Evolutionary conservation across 2,329 filamentous ascomycete genomes (phyloP).

Genomic region (Aspergillus aculeatinus): DNA sequence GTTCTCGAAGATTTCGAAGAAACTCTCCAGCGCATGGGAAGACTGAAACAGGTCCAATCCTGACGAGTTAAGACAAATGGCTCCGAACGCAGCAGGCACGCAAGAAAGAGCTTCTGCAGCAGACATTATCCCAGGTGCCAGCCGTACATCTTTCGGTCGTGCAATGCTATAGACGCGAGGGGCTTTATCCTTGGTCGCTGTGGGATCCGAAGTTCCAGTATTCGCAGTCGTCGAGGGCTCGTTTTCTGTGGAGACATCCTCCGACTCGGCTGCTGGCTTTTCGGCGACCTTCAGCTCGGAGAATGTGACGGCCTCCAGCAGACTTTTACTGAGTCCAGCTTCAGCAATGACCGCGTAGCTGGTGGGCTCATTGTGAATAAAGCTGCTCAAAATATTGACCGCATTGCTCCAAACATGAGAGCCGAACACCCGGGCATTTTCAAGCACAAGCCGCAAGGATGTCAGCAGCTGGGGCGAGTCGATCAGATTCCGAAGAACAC

Average conservation of each 20-base stretch:
- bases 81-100: conserved; percentile 84
- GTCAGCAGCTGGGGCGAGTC: conserved; percentile 83
- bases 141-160: conserved; percentile 30
- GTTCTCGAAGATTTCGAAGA: conserved; percentile 96
- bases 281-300: conserved; percentile 39
- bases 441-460: conserved; percentile 77
- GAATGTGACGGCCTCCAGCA: conserved; percentile 75
- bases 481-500: conserved; percentile 85
- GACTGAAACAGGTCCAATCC: conserved; percentile 85
- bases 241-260: conserved; percentile 35
- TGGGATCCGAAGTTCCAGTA: conserved; percentile 26
- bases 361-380: conserved; percentile 98
- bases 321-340: conserved; percentile 81
- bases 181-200: conserved; percentile 22
- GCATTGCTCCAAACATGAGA: conserved; percentile 95
- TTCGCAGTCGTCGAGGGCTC: conserved; percentile 35
- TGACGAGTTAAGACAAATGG: conserved; percentile 85
- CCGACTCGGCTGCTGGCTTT: conserved; percentile 28
- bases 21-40: conserved; percentile 78
- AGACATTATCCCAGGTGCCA: conserved; percentile 75
- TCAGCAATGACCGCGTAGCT: conserved; percentile 96
- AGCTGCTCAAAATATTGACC: conserved; percentile 87
- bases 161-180: conserved; percentile 32
- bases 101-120: conserved; percentile 83
- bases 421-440: conserved; percentile 76